These are phyloP conservation scores for Sabuloglossum arenarium DNA, from an alignment of 495 filamentous ascomycete species.

Conservation along the genomic window DNA sequence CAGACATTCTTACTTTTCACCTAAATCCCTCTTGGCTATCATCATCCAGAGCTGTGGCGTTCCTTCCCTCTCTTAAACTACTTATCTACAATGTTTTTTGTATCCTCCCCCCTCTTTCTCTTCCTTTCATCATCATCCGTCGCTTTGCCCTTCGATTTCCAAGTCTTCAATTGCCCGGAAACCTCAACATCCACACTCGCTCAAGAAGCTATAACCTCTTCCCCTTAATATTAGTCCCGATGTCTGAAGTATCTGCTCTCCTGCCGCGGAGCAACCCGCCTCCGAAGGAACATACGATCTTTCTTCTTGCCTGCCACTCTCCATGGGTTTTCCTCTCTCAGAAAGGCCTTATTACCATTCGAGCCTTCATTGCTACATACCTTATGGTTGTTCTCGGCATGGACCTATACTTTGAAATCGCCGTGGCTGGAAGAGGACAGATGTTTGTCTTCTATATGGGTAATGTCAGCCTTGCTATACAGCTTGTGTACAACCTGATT, in stretches of 20 bases:
- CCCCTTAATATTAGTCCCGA: not conserved
- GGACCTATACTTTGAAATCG: slow-evolving; percentile 22
- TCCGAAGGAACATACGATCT: slow-evolving; percentile 19
- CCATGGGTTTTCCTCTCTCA: slow-evolving; percentile 25
- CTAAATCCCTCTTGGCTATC: not conserved
- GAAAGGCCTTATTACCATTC: slow-evolving; percentile 19
- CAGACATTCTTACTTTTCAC: not conserved
- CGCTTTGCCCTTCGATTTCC: not conserved
- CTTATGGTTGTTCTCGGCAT: slow-evolving; percentile 19
- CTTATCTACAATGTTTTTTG: not conserved
- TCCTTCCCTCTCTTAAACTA: not conserved
- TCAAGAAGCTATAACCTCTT: not conserved
- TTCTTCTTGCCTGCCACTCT: slow-evolving; percentile 29
- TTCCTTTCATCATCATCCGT: not conserved
- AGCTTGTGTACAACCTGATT: slow-evolving; percentile 23
- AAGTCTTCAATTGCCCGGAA: not conserved
- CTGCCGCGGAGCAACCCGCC: not conserved
- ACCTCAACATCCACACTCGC: not conserved
- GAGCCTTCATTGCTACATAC: slow-evolving; percentile 20
- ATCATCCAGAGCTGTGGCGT: not conserved
- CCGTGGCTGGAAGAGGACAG: slow-evolving; percentile 12
- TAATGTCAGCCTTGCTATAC: slow-evolving; percentile 20
- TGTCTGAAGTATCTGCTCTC: not conserved
- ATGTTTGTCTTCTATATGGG: slow-evolving; percentile 26
- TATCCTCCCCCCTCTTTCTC: not conserved